Base-by-base conservation (phyloP, 1,284 basidiomycete species). In the Vanrija humicola region DNA sequence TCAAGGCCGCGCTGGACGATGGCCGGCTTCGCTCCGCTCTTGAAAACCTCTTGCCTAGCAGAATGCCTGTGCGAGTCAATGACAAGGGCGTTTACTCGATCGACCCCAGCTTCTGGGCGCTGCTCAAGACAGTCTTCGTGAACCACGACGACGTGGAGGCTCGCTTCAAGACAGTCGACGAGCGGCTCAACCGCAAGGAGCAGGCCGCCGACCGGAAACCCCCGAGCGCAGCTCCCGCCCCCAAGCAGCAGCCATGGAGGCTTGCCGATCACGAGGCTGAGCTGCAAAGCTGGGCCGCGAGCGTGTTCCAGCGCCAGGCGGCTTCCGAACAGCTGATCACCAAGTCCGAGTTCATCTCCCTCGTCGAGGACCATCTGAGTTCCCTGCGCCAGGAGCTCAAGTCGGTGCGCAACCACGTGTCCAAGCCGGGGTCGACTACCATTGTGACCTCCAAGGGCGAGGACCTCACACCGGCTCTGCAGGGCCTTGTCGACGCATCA, bases 381-480 rank as follows among this genome's bases (percentile, higher is more conserved):
- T 42, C 34, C n/a, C n/a, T 18, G 40, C 9, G 40, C 5, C n/a
- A 18, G 23, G 56, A 55, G 48, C 47, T 57, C 9, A 14, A 43
- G 19, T 19, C 25, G 6, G 34, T 56, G 16, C 46, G 56, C 23
- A 38, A 38, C 7, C 46, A 48, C 34, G 46, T 16, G 70, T 75
- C 7, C 78, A 71, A 48, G 47, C 64, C 59, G 18, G 77, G 74
- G 48, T 68, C 78, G 3, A 78, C 78, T 49, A 85, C 79, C 9
- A 86, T 90, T 80, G 89, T 86, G 69, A 82, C 86, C 2, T 74
- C 81, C 19, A 86, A 89, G 59, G 89, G 89, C 1, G 83, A 86
- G 55, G 88, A 92, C 66, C 80, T 92, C 48, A 86, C 85, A 0
- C 77, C 80, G 14, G 78, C 90, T 52, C 84, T 96, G 58, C 80